Evolutionary conservation across 2,329 filamentous ascomycete genomes (phyloP).

Genomic region (Tricladium varicosporioides): DNA sequence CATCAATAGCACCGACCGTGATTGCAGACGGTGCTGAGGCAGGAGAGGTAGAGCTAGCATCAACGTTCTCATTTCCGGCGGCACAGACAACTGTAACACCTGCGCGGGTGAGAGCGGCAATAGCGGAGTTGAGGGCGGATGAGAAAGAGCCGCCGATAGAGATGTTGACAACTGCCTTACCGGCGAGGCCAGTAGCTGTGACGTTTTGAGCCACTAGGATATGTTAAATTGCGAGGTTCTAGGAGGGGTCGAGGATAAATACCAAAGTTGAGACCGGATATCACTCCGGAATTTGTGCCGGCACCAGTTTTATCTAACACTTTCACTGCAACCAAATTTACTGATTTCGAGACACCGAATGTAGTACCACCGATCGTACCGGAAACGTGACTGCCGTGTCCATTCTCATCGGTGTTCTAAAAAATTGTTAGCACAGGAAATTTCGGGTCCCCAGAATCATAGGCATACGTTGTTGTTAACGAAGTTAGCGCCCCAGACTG

Average conservation of each 20-base stretch:
- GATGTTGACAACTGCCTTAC: constrained; percentile 35
- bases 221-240: not conserved
- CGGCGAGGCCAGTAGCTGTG: constrained; percentile 30
- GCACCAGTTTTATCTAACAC: constrained; percentile 36
- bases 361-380: constrained; percentile 39
- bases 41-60: constrained; percentile 44
- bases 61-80: constrained; percentile 48
- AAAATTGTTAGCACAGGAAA: not conserved
- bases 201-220: constrained; percentile 1
- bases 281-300: constrained; percentile 49
- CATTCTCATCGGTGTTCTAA: constrained; percentile 37
- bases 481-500: constrained; percentile 34
- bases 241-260: constrained; percentile 25
- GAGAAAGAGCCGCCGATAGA: constrained; percentile 36
- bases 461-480: constrained; percentile 19
- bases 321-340: constrained; percentile 38
- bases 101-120: constrained; percentile 23
- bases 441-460: too few species aligned
- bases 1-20: constrained; percentile 50
- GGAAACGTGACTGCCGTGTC: constrained; percentile 43
- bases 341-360: constrained; percentile 40
- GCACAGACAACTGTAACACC: constrained; percentile 54
- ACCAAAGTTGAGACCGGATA: constrained; percentile 53
- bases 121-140: constrained; percentile 27
- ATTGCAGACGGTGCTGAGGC: constrained; percentile 47